Evolutionary conservation across 208 protist genomes (phyloP), one percentile per base, ranked within the genome.

Genomic region (Phytomonas francai): DNA sequence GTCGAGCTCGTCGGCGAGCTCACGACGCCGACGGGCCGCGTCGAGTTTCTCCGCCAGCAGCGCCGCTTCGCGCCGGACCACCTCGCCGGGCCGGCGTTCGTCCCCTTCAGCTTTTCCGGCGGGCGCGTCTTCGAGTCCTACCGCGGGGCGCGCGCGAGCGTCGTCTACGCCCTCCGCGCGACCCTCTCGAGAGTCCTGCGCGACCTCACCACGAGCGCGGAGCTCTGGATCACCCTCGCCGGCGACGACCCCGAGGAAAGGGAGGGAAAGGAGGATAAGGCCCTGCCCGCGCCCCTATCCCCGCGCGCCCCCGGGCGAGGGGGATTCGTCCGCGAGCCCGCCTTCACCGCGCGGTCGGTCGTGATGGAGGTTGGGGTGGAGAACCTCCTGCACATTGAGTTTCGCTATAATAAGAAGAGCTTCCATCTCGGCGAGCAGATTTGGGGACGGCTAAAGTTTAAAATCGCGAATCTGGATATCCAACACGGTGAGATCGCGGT

Each of bases 371-470:
- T 97, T 2, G 90, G 90, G 51, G 88, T 97, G 8, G 87, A 88
- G 39, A 75, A 93, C 64, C 32, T 84, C 12, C 81, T 97, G 49
- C 92, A 97, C 68, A 96, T 97, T 80, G 90, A 96, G 72, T 96
- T 97, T 60, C 81, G 84, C 62, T 96, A 94, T 73, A 69, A 91
- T 73, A 92, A 93, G 68, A 79, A 82, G 65, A 70, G 80, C 7
- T 96, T 91, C 73, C 87, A 94, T 68, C 69, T 93, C 42, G 32
- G 59, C 16, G 88, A 94, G 65, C 78, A 79, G 33, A 80, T 96
- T n/a, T 59, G 93, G 59, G 91, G 91, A 19, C 83, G 84, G 73
- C 78, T 96, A 12, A 87, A 75, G 14, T 96, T 93, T 70, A 91
- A 90, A 74, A 51, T 87, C 31, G 81, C 80, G 31, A 77, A 88